Evolutionary conservation across 1,284 basidiomycete species (phyloP).

Genomic region (Fomitopsis palustris): DNA sequence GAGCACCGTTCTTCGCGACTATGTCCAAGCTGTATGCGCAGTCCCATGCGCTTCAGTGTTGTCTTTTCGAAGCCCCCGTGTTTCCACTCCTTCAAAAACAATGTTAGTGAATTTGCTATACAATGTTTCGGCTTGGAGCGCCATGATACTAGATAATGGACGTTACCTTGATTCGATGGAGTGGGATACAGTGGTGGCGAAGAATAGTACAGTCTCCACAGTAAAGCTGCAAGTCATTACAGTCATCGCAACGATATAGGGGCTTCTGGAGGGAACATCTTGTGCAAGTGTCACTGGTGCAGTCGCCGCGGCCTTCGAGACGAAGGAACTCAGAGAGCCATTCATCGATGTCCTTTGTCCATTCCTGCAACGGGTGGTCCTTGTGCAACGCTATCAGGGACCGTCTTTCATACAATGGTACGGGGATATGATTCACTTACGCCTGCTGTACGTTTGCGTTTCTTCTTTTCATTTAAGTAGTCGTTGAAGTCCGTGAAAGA

Average conservation of each 20-base stretch:
- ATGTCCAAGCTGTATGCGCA: slow-evolving; percentile 20
- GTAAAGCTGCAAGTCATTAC: background rate
- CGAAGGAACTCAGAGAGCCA: slow-evolving; percentile 11
- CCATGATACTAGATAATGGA: too few species aligned
- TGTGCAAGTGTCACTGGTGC: background rate
- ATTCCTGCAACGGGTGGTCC: slow-evolving; percentile 10
- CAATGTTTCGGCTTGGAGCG: too few species aligned
- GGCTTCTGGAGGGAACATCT: background rate
- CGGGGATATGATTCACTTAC: background rate
- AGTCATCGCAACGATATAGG: background rate
- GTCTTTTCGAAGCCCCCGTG: background rate
- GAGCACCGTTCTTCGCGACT: slow-evolving; percentile 11
- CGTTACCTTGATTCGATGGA: background rate
- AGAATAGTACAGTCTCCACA: background rate
- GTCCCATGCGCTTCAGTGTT: background rate
- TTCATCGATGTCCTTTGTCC: slow-evolving; percentile 6
- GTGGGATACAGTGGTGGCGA: background rate
- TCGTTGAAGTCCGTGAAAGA: background rate
- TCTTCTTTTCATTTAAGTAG: background rate
- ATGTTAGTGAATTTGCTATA: too few species aligned
- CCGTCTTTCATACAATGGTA: too few species aligned
- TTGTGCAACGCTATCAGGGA: too few species aligned
- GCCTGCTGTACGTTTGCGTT: background rate
- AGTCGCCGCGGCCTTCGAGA: slow-evolving; percentile 11
- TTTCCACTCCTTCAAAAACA: too few species aligned